Evolutionary conservation across 176 grass and related monocot species (phyloP), one percentile per base, ranked within the genome.

Genomic region (Themeda triandra): DNA sequence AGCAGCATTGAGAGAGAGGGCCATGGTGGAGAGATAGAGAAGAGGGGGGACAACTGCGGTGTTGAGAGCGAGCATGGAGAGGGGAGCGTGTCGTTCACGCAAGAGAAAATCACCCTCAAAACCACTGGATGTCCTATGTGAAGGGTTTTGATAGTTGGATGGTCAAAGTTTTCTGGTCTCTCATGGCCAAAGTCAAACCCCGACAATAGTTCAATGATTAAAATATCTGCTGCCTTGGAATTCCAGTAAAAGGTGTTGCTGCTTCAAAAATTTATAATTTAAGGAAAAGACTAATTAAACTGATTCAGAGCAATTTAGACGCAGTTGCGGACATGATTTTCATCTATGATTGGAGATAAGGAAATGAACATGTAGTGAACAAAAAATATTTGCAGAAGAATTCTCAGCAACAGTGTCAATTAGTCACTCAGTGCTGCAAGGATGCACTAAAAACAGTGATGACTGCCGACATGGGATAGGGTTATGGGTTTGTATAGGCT

Each of bases 271-370:
- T 81, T 58, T 68, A n/a, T 37, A 79, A 31, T 4, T 51, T 68
- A n/a, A 17, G 35, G 23, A 73, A 75, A 83, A 36, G 2, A n/a
- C 24, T 5, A 29, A 78, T 15, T 86, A 66, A 86, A 86, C 33
- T 83, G 41, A 74, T 80, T 63, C 27, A 35, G 23, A 11, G 42
- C 58, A 63, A 48, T 36, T 11, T n/a, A 54, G 41, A 80, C 40
- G 67, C 3, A 63, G 24, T 18, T 31, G 30, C 41, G 8, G 28
- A 56, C 17, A 41, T 24, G 4, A 37, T 69, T 62, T 27, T n/a
- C 4, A 58, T n/a, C 45, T 56, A 19, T 35, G 35, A 48, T 44
- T 7, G 1, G 62, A 76, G 39, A 82, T 62, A 73, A n/a, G n/a
- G n/a, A 77, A 77, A 83, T 11, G 49, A 77, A 77, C 77, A 41